phyloP scores from a whole-genome alignment of 306 rosid genomes.

The Castanea sativa region DNA sequence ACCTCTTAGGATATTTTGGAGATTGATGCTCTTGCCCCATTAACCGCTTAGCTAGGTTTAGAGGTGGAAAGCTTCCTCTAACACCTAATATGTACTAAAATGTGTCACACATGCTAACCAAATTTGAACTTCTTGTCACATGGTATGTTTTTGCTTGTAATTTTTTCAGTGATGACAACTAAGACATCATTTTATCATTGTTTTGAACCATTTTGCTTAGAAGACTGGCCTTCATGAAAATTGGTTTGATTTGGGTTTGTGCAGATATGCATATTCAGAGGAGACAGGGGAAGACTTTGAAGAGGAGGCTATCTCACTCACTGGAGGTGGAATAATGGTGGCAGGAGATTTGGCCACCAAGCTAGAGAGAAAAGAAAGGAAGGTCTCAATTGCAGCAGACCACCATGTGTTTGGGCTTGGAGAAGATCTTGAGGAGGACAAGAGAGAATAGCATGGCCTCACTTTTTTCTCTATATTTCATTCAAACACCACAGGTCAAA shows the following conservation, averaged over 20 bases:
- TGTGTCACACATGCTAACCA: not conserved
- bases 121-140: not conserved
- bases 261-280: constrained; percentile 65
- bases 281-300: constrained; percentile 63
- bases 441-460: constrained; percentile 39
- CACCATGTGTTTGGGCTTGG: constrained; percentile 51
- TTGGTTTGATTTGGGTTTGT: constrained; percentile 6
- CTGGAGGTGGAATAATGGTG: constrained; percentile 52
- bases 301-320: constrained; percentile 48
- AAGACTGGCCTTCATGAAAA: not conserved
- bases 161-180: not conserved
- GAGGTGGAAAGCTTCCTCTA: not conserved
- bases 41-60: not conserved
- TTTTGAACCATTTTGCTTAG: not conserved
- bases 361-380: constrained; percentile 65
- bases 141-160: not conserved
- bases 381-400: constrained; percentile 32
- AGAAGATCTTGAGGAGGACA: constrained; percentile 68
- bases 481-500: constrained; percentile 6
- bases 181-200: not conserved
- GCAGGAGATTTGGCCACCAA: constrained; percentile 47
- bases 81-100: not conserved
- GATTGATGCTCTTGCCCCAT: not conserved
- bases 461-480: not conserved
- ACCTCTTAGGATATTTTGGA: too few relatives aligned